phyloP scores from a whole-genome alignment of 352 stramenopile species.

The Vaucheria bursata region DNA sequence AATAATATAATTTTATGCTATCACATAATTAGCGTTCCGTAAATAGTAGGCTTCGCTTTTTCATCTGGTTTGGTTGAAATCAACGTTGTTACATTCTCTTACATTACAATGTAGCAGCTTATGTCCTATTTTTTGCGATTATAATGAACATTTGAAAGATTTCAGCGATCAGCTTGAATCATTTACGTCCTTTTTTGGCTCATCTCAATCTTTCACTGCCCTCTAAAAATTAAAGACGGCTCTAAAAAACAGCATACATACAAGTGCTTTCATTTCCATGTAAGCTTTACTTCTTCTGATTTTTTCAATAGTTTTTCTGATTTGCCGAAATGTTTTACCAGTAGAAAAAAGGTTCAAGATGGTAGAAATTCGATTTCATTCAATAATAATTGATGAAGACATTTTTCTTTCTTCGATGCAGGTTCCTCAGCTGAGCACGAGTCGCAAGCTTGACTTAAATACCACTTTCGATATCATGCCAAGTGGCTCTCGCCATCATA shows the following conservation, averaged over 20 bases:
- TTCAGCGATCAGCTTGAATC: too few species aligned
- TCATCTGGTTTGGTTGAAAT: neutral
- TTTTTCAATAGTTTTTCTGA: conserved; percentile 3
- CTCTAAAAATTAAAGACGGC: too few species aligned
- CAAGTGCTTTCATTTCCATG: neutral
- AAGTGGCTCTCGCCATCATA: conserved; percentile 6
- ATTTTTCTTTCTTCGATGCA: neutral
- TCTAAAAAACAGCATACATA: neutral
- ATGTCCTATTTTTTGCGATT: too few species aligned
- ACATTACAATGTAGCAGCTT: too few species aligned
- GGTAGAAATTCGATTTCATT: neutral
- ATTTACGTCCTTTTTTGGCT: too few species aligned
- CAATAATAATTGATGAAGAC: neutral
- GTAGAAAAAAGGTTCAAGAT: neutral
- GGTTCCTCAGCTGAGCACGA: conserved; percentile 42
- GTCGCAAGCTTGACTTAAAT: conserved; percentile 28
- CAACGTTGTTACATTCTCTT: neutral
- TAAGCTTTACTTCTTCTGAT: neutral
- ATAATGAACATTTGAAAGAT: too few species aligned
- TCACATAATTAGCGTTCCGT: neutral
- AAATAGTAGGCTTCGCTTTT: too few species aligned
- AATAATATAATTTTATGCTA: neutral
- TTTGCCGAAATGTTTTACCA: neutral
- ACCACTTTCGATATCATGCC: conserved; percentile 18
- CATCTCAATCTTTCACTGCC: too few species aligned